These are phyloP conservation scores for Dipteronia sinensis DNA, from an alignment of 345 rosid genomes.

Conservation along the genomic window DNA sequence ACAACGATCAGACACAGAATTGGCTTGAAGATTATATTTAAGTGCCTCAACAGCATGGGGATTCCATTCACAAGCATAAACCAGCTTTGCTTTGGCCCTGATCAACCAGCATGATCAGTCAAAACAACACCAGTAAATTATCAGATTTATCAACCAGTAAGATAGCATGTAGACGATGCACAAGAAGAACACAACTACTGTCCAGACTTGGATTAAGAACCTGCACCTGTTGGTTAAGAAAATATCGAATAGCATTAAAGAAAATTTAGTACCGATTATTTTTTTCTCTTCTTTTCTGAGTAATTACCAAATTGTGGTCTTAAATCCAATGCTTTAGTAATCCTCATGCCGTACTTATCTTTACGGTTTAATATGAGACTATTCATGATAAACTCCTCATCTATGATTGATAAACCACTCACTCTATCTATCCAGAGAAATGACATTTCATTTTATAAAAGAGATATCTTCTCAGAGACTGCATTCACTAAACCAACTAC, in stretches of 20 bases:
- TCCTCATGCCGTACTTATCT: neutral
- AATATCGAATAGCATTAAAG: neutral
- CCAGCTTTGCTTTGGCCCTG: conserved; percentile 86
- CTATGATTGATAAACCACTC: neutral
- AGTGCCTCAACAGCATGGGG: conserved; percentile 88
- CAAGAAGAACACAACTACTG: neutral
- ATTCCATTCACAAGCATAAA: conserved; percentile 98
- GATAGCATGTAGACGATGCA: neutral
- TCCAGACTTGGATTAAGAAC: neutral
- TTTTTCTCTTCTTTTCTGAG: neutral
- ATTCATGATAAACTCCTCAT: neutral
- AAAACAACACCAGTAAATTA: conserved; percentile 9
- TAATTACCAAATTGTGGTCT: neutral
- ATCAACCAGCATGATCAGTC: conserved; percentile 17
- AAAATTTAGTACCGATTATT: neutral
- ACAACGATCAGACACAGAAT: conserved; percentile 77
- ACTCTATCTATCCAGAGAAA: neutral
- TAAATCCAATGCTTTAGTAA: neutral
- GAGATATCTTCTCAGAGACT: neutral
- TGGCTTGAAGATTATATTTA: conserved; percentile 59
- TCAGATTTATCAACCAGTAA: neutral
- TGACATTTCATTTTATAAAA: no score
- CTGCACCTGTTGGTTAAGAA: neutral
- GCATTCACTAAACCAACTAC: neutral
- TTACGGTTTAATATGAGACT: neutral